Percentiles rank a stretch among this genome's conserved stretches.
These are phyloP conservation scores for Picochlorum sp. DNA, from an alignment of 139 green algal genomes.

Conservation along the genomic window DNA sequence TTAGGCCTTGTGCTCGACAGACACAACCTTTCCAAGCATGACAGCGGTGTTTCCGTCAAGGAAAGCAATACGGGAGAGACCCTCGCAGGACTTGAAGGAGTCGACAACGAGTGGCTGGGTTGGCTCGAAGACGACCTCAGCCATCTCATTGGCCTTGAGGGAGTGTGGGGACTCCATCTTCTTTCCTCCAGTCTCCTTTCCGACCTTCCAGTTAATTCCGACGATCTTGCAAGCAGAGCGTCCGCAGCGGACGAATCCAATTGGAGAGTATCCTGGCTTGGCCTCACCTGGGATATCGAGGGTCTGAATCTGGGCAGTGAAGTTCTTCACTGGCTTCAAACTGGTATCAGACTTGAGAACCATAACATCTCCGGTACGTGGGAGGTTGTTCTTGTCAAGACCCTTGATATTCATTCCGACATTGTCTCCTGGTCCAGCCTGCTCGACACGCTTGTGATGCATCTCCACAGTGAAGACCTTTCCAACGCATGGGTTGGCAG, in stretches of 20 bases:
- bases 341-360: slow-evolving; percentile 81
- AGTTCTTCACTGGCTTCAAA: slow-evolving; percentile 69
- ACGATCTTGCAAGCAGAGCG: slow-evolving; percentile 77
- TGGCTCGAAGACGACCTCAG: slow-evolving; percentile 76
- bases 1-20: slow-evolving; percentile 44
- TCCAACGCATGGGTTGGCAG: slow-evolving; percentile 77
- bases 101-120: slow-evolving; percentile 80
- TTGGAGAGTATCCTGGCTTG: slow-evolving; percentile 84
- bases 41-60: slow-evolving; percentile 91
- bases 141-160: slow-evolving; percentile 91
- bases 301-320: slow-evolving; percentile 87
- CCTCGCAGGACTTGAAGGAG: slow-evolving; percentile 86
- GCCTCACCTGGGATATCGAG: slow-evolving; percentile 87
- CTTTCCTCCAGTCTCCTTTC: slow-evolving; percentile 92
- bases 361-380: slow-evolving; percentile 84
- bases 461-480: slow-evolving; percentile 99
- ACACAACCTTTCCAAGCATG: slow-evolving; percentile 87
- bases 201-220: slow-evolving; percentile 83
- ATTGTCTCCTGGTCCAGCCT: slow-evolving; percentile 93
- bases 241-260: slow-evolving; percentile 85
- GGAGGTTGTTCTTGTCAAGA: slow-evolving; percentile 89
- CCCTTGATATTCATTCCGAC: slow-evolving; percentile 99
- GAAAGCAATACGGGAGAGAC: slow-evolving; percentile 87
- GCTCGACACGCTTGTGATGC: slow-evolving; percentile 96
- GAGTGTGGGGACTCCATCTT: slow-evolving; percentile 75